phyloP scores from a whole-genome alignment of 306 rosid species.

The Hylodesmum podocarpum region DNA sequence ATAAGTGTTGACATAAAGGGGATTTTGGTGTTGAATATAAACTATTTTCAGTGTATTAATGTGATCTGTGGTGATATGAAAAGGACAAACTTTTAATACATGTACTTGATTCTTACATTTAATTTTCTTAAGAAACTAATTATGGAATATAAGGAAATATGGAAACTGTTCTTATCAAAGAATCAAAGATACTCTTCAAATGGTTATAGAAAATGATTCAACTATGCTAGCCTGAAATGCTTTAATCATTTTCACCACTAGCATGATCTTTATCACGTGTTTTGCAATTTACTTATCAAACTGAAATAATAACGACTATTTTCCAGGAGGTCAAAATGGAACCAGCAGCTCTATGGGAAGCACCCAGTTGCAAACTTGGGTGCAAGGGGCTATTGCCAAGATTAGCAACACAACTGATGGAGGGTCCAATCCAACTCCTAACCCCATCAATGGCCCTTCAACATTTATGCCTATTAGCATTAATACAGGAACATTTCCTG shows the following conservation, averaged over 20 bases:
- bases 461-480: slow-evolving; percentile 96
- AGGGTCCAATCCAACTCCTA: slow-evolving; percentile 77
- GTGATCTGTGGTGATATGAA: neutral
- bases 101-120: neutral
- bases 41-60: neutral
- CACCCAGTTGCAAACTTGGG: slow-evolving; percentile 96
- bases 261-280: neutral
- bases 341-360: slow-evolving; percentile 76
- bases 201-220: neutral
- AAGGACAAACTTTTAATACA: neutral
- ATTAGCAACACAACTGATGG: slow-evolving; percentile 85
- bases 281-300: slow-evolving; percentile 8
- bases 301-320: slow-evolving; percentile 22
- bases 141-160: neutral
- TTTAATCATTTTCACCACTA: neutral
- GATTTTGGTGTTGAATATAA: neutral
- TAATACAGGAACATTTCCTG: slow-evolving; percentile 98
- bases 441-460: slow-evolving; percentile 89
- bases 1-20: neutral
- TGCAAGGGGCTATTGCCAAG: slow-evolving; percentile 97
- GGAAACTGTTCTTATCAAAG: neutral
- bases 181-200: neutral
- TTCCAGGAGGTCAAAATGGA: slow-evolving; percentile 81
- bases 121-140: neutral
- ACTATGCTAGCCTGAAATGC: neutral